Percentiles rank a stretch among this genome's conserved stretches.
These are phyloP conservation scores for Lupinus albus DNA, from an alignment of 306 rosid species.

Conservation along the genomic window DNA sequence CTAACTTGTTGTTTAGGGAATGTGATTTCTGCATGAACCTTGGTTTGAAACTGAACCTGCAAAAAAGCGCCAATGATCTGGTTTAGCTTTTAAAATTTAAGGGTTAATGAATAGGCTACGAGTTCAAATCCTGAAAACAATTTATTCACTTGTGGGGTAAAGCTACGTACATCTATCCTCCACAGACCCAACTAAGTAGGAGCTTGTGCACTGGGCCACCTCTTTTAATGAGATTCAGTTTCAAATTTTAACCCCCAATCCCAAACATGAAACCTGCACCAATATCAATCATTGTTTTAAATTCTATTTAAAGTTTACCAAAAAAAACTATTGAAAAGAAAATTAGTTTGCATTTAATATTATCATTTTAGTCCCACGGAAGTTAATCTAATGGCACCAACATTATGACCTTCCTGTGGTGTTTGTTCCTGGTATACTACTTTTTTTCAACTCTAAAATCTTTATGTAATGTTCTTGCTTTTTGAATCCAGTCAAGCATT, in stretches of 20 bases:
- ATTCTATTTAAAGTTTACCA: not conserved
- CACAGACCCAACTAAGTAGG: too few relatives aligned
- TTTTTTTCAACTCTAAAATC: slow-evolving; percentile 10
- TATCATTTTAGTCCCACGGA: slow-evolving; percentile 12
- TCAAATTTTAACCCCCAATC: slow-evolving; percentile 14
- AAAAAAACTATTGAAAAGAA: slow-evolving; percentile 11
- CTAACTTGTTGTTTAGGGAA: slow-evolving; percentile 22
- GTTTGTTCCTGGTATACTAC: slow-evolving; percentile 2
- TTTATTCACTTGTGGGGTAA: too few relatives aligned
- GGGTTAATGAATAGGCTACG: slow-evolving; percentile 21
- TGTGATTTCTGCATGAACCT: slow-evolving; percentile 25
- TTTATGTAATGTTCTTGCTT: not conserved
- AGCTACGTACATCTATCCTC: too few relatives aligned
- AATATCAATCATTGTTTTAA: slow-evolving; percentile 21
- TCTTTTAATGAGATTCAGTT: slow-evolving; percentile 18
- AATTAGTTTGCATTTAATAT: slow-evolving; percentile 3
- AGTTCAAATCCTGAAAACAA: too few relatives aligned
- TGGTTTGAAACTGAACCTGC: not conserved
- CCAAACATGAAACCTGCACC: not conserved
- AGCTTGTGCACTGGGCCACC: too few relatives aligned
- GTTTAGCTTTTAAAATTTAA: slow-evolving; percentile 22
- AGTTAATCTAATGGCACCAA: not conserved
- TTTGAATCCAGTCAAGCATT: slow-evolving; percentile 13
- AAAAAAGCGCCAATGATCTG: not conserved
- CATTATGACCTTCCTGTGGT: not conserved